Base-by-base conservation (phyloP, 1,284 basidiomycete species). In the Cutaneotrichosporon curvatum region DNA sequence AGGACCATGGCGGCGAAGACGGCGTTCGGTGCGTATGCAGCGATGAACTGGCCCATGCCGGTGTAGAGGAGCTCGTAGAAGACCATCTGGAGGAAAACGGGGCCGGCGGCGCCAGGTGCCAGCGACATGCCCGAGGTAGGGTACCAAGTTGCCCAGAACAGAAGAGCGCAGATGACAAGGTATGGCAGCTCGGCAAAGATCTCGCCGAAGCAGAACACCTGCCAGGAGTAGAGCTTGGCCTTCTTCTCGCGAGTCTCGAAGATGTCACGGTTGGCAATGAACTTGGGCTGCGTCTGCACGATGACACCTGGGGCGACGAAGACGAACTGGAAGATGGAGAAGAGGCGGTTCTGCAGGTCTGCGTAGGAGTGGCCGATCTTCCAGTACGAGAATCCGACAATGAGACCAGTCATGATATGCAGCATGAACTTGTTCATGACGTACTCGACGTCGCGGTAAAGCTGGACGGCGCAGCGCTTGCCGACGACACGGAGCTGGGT, bases 21-120 rank as follows among this genome's bases (percentile, higher is more conserved):
- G 40, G 62, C 57, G 44, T 62, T 63, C 22, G 63, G 63, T 4
- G 62, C 62, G 42, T 62, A 61, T 2, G 62, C 63, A 20, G 62
- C 62, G 48, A 57, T 37, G 30, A 56, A 43, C 48, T 46, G 50
- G 32, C 61, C 65, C 36, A 68, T 67, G 23, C 63, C 64, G 3
- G 66, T 70, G 52, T 71, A 71, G 14, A 70, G 51, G 57, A 70
- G 62, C 53, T 71, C 67, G 60, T 70, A 70, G 4, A 70, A 48
- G 3, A 63, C 60, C 59, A 71, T 65, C 45, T 66, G 59, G 34
- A 69, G 59, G 56, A 65, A 71, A 12, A 68, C 65, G 30, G 53
- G 53, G 37, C 53, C 53, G 5, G 53, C 53, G 8, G 40, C 35
- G 16, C 44, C 42, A 2, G 53, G 28, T 1, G 38, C 22, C 40